Base-by-base conservation (phyloP, 768 basidiomycete species). In the Crepidotus variabilis region DNA sequence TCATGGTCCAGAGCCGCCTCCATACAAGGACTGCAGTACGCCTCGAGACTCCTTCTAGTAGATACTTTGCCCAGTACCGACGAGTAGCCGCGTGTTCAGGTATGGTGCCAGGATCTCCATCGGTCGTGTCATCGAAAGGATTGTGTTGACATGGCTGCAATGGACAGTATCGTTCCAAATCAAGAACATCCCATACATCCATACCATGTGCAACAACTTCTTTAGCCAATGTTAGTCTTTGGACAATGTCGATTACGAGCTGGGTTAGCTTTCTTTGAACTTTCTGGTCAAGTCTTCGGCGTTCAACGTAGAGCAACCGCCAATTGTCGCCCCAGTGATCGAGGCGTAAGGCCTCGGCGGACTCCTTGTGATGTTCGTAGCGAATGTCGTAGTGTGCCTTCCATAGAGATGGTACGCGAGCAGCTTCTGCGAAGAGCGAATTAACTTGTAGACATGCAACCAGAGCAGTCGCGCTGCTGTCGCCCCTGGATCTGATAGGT, bases 141-240 rank as follows among this genome's bases (percentile, higher is more conserved):
- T 60, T 55, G 0, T 22, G 2, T 4, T 46, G 45, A 28, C n/a
- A 47, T n/a, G 78, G 75, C 33, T 78, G 21, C 21, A 49, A 50
- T 21, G 75, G 64, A 16, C 70, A 68, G 20, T 66, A 61, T 24
- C 70, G 63, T 60, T 78, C 76, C 13, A 73, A 60, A 18, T 78
- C 71, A 53, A 86, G 63, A 16, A 66, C 76, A 62, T 85, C 80
- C 82, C 82, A 86, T 36, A 78, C 74, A 57, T 86, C 86, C 58
- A 81, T 75, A 10, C 73, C 74, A 60, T 77, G 67, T 39, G 67
- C 67, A n/a, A 71, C 64, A 11, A 84, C 57, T 35, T 69, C 65
- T 46, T 71, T 64, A 14, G 79, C 80, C 57, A 67, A 62, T 32
- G 70, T 68, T 46, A 72, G 69, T 54, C 83, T 73, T 13, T 67